Base-by-base conservation (phyloP, 225 moss, liverwort and hornwort genomes). In the Thuidium tamariscinum region DNA sequence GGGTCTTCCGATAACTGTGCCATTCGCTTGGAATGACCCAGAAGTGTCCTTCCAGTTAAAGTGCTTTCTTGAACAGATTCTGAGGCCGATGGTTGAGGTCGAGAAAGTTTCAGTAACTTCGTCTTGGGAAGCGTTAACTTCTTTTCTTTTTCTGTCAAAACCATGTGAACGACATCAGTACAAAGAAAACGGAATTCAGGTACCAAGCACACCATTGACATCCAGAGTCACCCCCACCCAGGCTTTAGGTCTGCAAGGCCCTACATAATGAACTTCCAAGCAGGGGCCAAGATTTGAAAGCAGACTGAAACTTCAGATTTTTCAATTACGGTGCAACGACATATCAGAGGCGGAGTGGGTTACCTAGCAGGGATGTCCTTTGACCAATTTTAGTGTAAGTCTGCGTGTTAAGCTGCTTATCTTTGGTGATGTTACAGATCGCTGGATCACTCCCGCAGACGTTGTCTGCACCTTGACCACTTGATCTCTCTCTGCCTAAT, bases 81-180 rank as follows among this genome's bases (percentile, higher is more conserved):
- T 49, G 83, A 77, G 32, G 87, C 74, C 72, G 83, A 72, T 61
- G 69, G 26, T 80, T 75, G 88, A 83, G 85, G 81, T 74, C 93
- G 90, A 83, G 91, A 90, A 39, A 93, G 91, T 82, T 89, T 91
- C 81, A 93, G 81, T 82, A 88, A 51, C 87, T 91, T 91, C 67
- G 85, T 48, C 87, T 90, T 93, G 46, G 91, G 86, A 69, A 90
- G 87, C 68, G 78, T 74, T 68, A 85, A 72, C 54, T 85, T 93
- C 60, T 89, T 87, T 39, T 86, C 87, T 62, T 37, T 81, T 32
- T 89, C 90, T 84, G 80, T 68, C 66, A 82, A 68, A 80, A 59
- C 55, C 77, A 92, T 30, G 20, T 41, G 78, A 32, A 42, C 10
- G 66, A 86, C 46, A 75, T 88, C 75, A 90, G 79, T 42, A 77